Base-by-base conservation (phyloP, 2,329 filamentous ascomycete genomes). In the Rosellinia necatrix region DNA sequence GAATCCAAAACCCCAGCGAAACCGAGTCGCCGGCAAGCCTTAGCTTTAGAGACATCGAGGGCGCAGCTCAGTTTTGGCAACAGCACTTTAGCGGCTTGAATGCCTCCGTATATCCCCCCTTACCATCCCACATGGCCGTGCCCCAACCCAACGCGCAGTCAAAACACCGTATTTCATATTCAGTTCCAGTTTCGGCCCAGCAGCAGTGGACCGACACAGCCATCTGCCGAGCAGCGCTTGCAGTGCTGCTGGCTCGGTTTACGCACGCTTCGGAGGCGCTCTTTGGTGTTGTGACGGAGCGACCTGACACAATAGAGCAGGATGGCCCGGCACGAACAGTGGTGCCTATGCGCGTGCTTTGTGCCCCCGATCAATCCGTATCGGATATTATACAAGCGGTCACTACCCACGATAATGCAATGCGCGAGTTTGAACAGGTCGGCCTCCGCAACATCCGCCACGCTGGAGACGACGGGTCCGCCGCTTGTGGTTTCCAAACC, bases 401-500 rank as follows among this genome's bases (percentile, higher is more conserved):
- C 12, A 56, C 42, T 24, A 17, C 42, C 21, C 21, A 56, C 21
- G 53, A 52, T 21, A 32, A 37, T 38, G 34, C 41, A 13, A 42
- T 52, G 42, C 40, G 30, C 29, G 30, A 43, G 7, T 51, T 56
- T 38, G 53, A 47, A 48, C 42, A 48, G 7, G n/a, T 12, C 4
- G 53, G 53, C 38, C 48, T 56, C 12, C 10, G 42, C 40, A 52
- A 51, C 43, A 52, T 56, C 21, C 25, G 53, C 12, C 15, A 24
- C 29, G 12, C 48, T 19, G 48, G 42, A 32, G 53, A 52, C 13
- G 25, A 56, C 4, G 53, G 27, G 34, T 35, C 42, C 43, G 53
- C 48, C 35, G 53, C 53, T 38, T 56, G 53, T 37, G 48, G 15
- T 19, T 56, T 56, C 42, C 48, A 56, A 17, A 52, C 53, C 15